Base-by-base conservation (phyloP, 176 grass and related monocot species). In the Pontederia crassipes region DNA sequence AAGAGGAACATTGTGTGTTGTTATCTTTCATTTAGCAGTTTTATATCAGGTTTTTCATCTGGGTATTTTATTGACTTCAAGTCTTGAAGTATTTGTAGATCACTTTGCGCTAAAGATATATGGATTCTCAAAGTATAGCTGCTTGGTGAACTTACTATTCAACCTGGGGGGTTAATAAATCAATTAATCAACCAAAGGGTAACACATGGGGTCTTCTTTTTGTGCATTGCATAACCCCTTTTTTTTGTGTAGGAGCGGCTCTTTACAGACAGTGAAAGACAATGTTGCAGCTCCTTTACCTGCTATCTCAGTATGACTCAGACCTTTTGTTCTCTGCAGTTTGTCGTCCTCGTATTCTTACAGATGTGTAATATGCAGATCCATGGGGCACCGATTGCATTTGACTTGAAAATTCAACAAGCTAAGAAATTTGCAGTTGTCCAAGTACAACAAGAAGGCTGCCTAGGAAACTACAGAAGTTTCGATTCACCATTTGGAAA, bases 401-500 rank as follows among this genome's bases (percentile, higher is more conserved):
- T 84, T 55, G 83, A 95, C 79, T 59, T 80, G 4, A 84, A 77
- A 82, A 61, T 75, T 77, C 79, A 77, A 62, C 76, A 95, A 67
- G 80, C 86, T 55, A 90, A 87, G 69, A 82, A 69, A 69, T 84
- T 84, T 80, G 78, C 70, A 46, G 62, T 95, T 40, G 48, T 68
- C 18, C 80, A 95, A 79, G 86, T 78, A 28, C 86, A 95, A 63
- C 80, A 78, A 12, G 91, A 90, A 77, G 74, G 80, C 18, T 87
- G 72, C 74, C 80, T 95, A 17, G 86, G 86, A 74, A 84, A 74
- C 71, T 95, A 79, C 68, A 87, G 77, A 84, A 82, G 83, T 46
- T 86, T 87, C 58, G 90, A 90, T 74, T 95, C 86, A 64, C 66
- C 77, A 20, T 95, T 77, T 67, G 86, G 86, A 74, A 95, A 87